These are phyloP conservation scores for Psophocarpus tetragonolobus DNA, from an alignment of 306 rosid genomes.

Conservation along the genomic window DNA sequence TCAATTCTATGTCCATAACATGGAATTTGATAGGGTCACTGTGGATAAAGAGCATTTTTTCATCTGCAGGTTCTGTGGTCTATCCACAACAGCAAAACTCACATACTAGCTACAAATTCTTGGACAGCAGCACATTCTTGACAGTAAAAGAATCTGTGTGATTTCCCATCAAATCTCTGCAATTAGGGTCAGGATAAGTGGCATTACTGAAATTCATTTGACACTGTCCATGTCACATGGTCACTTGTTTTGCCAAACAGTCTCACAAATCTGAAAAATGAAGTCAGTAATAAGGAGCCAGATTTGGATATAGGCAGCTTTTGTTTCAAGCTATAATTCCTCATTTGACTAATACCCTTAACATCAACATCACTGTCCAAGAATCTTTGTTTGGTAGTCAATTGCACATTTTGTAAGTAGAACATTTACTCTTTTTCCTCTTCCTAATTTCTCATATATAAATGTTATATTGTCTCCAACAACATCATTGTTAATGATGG, in stretches of 20 bases:
- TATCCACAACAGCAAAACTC: constrained; percentile 32
- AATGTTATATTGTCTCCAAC: constrained; percentile 40
- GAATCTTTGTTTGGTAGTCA: constrained; percentile 30
- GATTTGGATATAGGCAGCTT: constrained; percentile 27
- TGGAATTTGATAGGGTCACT: constrained; percentile 25
- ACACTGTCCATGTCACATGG: constrained; percentile 24
- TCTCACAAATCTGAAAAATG: constrained; percentile 15
- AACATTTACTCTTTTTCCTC: not conserved
- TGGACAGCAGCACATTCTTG: constrained; percentile 32
- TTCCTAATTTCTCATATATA: constrained; percentile 32
- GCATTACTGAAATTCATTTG: not conserved
- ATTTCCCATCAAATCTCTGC: not conserved
- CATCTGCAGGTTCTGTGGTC: constrained; percentile 14
- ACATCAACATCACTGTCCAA: constrained; percentile 39
- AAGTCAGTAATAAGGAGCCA: constrained; percentile 29
- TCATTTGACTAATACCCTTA: constrained; percentile 36
- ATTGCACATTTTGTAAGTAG: constrained; percentile 39
- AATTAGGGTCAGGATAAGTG: not conserved
- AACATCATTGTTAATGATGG: constrained; percentile 32
- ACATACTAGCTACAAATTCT: constrained; percentile 30
- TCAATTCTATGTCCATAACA: constrained; percentile 1
- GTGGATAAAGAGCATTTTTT: constrained; percentile 10
- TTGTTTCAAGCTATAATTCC: constrained; percentile 35
- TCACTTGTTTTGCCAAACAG: constrained; percentile 22
- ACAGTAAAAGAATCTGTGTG: constrained; percentile 15